Conservation (phyloP, 2,329 filamentous ascomycete species). For the Hyphodiscus sp. region DNA sequence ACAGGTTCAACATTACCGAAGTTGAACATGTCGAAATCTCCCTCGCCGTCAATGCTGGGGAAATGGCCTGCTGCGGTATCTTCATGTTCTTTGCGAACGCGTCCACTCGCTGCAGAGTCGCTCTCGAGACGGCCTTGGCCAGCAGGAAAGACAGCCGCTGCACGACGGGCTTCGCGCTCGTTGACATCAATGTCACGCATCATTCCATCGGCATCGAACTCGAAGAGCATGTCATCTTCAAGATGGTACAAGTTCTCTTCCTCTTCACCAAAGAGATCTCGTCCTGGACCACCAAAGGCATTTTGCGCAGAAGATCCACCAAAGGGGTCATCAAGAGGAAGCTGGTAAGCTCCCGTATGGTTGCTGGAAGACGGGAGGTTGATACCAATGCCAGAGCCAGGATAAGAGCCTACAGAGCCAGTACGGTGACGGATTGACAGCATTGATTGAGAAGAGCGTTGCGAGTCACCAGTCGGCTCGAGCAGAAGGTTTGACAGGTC, state of each 20-base stretch:
- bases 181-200: conserved; percentile 39
- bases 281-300: conserved; percentile 25
- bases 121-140: conserved; percentile 18
- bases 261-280: conserved; percentile 30
- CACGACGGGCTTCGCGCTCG: conserved; percentile 18
- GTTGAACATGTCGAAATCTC: conserved; percentile 22
- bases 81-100: conserved; percentile 37
- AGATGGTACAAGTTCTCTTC: conserved; percentile 24
- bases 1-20: conserved; percentile 28
- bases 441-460: conserved; percentile 27
- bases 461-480: conserved; percentile 14
- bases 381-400: conserved; percentile 35
- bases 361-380: conserved; percentile 44
- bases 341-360: conserved; percentile 28
- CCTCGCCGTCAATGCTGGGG: conserved; percentile 25
- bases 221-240: conserved; percentile 38
- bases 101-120: conserved; percentile 33
- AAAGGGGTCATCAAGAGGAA: conserved; percentile 24
- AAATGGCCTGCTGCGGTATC: conserved; percentile 30
- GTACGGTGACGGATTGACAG: conserved; percentile 27
- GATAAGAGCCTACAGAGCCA: conserved; percentile 17
- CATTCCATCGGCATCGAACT: conserved; percentile 55
- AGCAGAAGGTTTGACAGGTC: conserved; percentile 40
- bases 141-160: conserved; percentile 5
- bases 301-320: conserved; percentile 31